A percentile compares a stretch with the other conserved stretches of the same genome.
These are phyloP conservation scores for Yarrowia bubula DNA, from an alignment of 805 yeast species.

Conservation along the genomic window DNA sequence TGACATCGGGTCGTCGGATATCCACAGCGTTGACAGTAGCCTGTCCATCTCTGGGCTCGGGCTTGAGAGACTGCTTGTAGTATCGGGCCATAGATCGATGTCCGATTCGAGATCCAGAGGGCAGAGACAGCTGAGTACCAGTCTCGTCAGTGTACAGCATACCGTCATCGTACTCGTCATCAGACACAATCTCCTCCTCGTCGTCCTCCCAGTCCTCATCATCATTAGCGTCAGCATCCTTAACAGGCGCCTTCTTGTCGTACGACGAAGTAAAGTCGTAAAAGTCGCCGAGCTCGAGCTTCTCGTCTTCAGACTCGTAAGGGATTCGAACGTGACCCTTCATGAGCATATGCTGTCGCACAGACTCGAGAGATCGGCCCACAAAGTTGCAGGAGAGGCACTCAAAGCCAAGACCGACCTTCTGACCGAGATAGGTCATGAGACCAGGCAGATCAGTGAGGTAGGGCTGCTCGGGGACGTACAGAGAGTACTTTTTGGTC, in stretches of 20 bases:
- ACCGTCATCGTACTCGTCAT: conserved; percentile 33
- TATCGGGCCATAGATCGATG: conserved; percentile 74
- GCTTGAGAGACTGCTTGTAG: conserved; percentile 61
- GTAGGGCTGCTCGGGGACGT: conserved; percentile 77
- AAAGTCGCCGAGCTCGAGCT: conserved; percentile 69
- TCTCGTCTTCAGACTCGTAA: conserved; percentile 77
- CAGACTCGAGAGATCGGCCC: conserved; percentile 82
- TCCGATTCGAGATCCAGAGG: conserved; percentile 76
- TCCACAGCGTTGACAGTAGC: conserved; percentile 78
- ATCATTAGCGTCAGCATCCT: conserved; percentile 41
- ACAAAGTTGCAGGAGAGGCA: conserved; percentile 81
- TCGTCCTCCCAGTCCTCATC: conserved; percentile 43
- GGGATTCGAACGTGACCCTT: conserved; percentile 90
- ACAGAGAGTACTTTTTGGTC: conserved; percentile 78
- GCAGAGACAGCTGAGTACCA: conserved; percentile 67
- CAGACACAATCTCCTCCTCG: conserved; percentile 40
- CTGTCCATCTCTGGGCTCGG: conserved; percentile 60
- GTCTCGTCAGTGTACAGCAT: conserved; percentile 50
- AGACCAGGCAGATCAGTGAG: conserved; percentile 69
- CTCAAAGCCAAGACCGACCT: conserved; percentile 76
- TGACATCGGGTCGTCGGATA: conserved; percentile 37
- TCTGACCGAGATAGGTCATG: conserved; percentile 71
- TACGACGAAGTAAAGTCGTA: conserved; percentile 79
- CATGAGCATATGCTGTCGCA: conserved; percentile 80
- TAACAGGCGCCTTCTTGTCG: conserved; percentile 39